Base-by-base conservation (phyloP, 2,329 filamentous ascomycete genomes). In the Talaromyces amestolkiae region DNA sequence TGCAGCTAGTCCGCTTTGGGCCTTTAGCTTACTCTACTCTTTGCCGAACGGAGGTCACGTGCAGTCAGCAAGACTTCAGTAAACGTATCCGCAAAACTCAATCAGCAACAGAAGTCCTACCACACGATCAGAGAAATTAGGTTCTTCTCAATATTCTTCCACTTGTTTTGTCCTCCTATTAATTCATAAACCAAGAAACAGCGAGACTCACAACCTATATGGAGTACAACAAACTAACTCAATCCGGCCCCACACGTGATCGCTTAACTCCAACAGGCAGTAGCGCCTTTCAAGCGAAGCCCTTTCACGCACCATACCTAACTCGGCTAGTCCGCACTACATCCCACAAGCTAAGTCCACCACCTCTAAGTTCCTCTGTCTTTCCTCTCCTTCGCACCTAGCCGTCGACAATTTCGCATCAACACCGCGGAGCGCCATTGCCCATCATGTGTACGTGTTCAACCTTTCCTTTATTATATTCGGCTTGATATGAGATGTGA, bases 391-490 rank as follows among this genome's bases (percentile, higher is more conserved):
- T 60, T 62, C 59, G 72, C 74, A 77, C 73, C 74, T 70, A 59
- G 72, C 73, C 68, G 76, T 76, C 77, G 76, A 78, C 77, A 78
- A 76, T 59, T 67, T 66, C 61, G 49, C 62, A 63, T 62, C 62
- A 64, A 68, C 70, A 76, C 73, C 68, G 73, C 68, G 71, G 70
- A 73, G 74, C 76, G 72, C 76, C 74, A 78, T 79, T 77, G 79
- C 79, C 80, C 78, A 81, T 79, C 78, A 82, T 82, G 80, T 82
- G 80, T 81, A 81, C 72, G 80, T 81, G 58, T 17, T 45, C 67
- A 59, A 65, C 61, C 65, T 66, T 68, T 68, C 65, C 63, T 64
- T 56, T 67, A 58, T 66, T 66, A 49, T 61, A 69, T 65, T 62
- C 61, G 65, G 63, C 61, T 47, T 63, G 64, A 59, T 66, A 35